A percentile compares a stretch with the other conserved stretches of the same genome.
These are phyloP conservation scores for Cordyceps fumosorosea DNA, from an alignment of 2,329 filamentous ascomycete genomes.

Conservation along the genomic window DNA sequence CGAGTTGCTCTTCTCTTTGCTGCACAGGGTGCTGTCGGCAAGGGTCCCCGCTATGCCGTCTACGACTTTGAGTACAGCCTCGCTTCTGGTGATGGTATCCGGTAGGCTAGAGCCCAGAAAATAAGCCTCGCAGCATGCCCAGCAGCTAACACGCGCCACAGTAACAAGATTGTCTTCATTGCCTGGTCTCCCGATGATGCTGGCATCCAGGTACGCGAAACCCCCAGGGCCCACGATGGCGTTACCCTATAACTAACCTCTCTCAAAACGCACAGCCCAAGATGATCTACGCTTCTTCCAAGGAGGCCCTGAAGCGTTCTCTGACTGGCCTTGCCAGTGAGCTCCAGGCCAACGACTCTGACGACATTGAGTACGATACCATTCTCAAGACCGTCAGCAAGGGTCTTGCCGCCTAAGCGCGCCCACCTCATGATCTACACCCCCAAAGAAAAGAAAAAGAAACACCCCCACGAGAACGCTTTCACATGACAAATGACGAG, in stretches of 20 bases:
- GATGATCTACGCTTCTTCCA: slow-evolving; percentile 88
- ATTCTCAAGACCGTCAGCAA: slow-evolving; percentile 63
- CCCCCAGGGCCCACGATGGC: background rate
- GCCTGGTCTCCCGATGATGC: slow-evolving; percentile 79
- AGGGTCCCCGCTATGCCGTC: slow-evolving; percentile 75
- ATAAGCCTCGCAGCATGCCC: slow-evolving; percentile 15
- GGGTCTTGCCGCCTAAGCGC: slow-evolving; percentile 47
- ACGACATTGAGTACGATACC: slow-evolving; percentile 73
- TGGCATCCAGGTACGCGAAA: slow-evolving; percentile 59
- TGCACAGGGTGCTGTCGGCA: slow-evolving; percentile 47
- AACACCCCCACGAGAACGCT: background rate
- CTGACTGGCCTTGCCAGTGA: slow-evolving; percentile 70
- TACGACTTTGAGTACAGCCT: slow-evolving; percentile 79
- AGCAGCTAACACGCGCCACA: slow-evolving; percentile 26
- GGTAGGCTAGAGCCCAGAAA: slow-evolving; percentile 38
- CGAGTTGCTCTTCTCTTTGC: background rate
- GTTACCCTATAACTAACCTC: slow-evolving; percentile 4
- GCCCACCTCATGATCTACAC: background rate
- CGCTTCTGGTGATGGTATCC: slow-evolving; percentile 63
- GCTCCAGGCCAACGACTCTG: slow-evolving; percentile 76
- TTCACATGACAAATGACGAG: slow-evolving; percentile 2
- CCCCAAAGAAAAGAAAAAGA: background rate
- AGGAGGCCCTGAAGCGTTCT: slow-evolving; percentile 75
- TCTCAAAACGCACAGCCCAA: slow-evolving; percentile 51
- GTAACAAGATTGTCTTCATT: slow-evolving; percentile 75